Base-by-base conservation (phyloP, 2,329 filamentous ascomycete genomes). In the Tolypocladium pustulatum region DNA sequence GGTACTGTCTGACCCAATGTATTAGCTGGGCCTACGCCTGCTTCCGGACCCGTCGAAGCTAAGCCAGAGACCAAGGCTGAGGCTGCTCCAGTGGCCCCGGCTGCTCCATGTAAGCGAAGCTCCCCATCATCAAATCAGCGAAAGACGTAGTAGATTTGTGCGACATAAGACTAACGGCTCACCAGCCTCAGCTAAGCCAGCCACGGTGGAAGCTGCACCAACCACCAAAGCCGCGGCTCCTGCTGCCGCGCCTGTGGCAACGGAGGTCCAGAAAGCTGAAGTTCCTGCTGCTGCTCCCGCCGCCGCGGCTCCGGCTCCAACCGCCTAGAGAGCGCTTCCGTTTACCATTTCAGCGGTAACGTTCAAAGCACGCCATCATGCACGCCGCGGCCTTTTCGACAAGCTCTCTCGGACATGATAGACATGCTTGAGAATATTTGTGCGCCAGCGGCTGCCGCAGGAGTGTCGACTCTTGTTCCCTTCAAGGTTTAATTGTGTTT, bases 251-350 rank as follows among this genome's bases (percentile, higher is more conserved):
- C 63, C 67, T 52, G 62, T 69, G 56, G 66, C 69, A 51, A 59
- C 64, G 4, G 65, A 65, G 60, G 66, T 65, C 61, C 65, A 65
- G 60, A 65, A 68, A 63, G 65, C 66, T 61, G 67, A 62, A 20
- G 55, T 63, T 27, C 55, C 65, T 17, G 57, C 67, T 32, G 58
- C 64, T 40, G 60, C 64, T 37, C 56, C 67, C 9, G 60, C 65
- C 54, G 59, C 67, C 10, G 62, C 65, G 27, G 63, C 61, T 30
- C 63, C 68, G 30, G 61, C 62, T 13, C 59, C 66, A 17, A 62
- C 67, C 38, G 59, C 66, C 56, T 69, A 62, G 60, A 62, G 60
- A 17, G 41, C n/a, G 9, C 20, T 17, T 37, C 32, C 13, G n/a
- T 34, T 27, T 13, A 17, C 13, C 51, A 2, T 37, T n/a, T 36